Evolutionary conservation across 2,329 filamentous ascomycete genomes (phyloP).

Genomic region (Elsinoe perseae): DNA sequence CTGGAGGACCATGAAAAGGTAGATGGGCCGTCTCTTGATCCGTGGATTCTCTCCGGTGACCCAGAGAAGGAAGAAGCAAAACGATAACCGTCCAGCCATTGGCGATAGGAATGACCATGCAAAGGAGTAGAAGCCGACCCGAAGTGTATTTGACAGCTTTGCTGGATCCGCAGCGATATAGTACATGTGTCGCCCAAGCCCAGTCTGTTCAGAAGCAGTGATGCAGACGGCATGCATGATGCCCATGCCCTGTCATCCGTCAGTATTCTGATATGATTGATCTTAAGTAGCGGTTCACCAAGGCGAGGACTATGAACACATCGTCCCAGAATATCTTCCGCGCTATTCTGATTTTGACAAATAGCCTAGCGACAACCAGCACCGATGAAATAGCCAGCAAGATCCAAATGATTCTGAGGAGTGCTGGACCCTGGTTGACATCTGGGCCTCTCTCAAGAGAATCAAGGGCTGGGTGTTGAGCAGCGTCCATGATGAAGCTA

Average conservation of each 20-base stretch:
- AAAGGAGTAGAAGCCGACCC: conserved; percentile 23
- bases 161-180: conserved; percentile 15
- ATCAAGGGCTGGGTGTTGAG: neutral
- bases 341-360: conserved; percentile 22
- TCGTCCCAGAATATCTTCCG: conserved; percentile 26
- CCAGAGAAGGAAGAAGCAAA: conserved; percentile 26
- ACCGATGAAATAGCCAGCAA: conserved; percentile 24
- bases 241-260: conserved; percentile 19
- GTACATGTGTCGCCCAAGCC: conserved; percentile 25
- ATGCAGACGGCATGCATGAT: conserved; percentile 23
- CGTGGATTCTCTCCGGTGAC: conserved; percentile 24
- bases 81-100: conserved; percentile 25
- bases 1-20: conserved; percentile 24
- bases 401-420: conserved; percentile 18
- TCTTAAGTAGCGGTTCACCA: conserved; percentile 16
- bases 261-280: neutral
- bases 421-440: neutral
- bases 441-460: neutral
- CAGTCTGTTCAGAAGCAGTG: conserved; percentile 20
- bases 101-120: conserved; percentile 23
- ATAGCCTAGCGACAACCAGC: conserved; percentile 21
- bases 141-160: conserved; percentile 21
- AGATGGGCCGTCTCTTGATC: conserved; percentile 25
- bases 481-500: neutral
- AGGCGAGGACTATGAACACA: conserved; percentile 22